Evolutionary conservation across 148 eudicot species (phyloP).

Genomic region (Nyssa sinensis): DNA sequence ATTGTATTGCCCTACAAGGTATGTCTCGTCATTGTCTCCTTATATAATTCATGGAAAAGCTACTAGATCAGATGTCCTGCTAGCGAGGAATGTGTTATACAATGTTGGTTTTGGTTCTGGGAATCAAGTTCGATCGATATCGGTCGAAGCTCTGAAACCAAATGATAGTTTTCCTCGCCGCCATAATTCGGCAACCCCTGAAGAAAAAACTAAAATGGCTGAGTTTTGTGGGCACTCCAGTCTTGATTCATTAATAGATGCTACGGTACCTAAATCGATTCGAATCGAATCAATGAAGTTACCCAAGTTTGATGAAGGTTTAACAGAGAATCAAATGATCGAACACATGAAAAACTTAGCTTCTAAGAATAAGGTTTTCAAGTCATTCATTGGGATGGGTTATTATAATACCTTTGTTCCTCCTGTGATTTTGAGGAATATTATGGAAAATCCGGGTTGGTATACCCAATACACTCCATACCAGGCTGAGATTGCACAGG

Average conservation of each 20-base stretch:
- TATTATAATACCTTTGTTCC: constrained; percentile 85
- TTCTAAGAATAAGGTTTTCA: constrained; percentile 69
- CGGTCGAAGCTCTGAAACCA: constrained; percentile 70
- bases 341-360: constrained; percentile 79
- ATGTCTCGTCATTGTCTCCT: constrained; percentile 64
- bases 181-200: constrained; percentile 86
- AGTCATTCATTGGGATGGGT: constrained; percentile 95
- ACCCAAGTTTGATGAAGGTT: constrained; percentile 67
- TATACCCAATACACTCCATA: constrained; percentile 96
- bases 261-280: constrained; percentile 88
- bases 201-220: constrained; percentile 72
- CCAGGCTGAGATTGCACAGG: constrained; percentile 96
- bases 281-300: constrained; percentile 58
- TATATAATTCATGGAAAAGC: constrained; percentile 20
- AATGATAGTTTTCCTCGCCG: constrained; percentile 85
- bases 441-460: constrained; percentile 96
- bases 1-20: constrained; percentile 44
- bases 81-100: constrained; percentile 21
- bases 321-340: constrained; percentile 88
- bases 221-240: constrained; percentile 58
- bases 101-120: constrained; percentile 25
- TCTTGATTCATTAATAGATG: constrained; percentile 67
- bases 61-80: constrained; percentile 22
- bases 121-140: constrained; percentile 55
- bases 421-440: constrained; percentile 85